Evolutionary conservation across 257 asterid genomes (phyloP).

Genomic region (Scutellaria minor): DNA sequence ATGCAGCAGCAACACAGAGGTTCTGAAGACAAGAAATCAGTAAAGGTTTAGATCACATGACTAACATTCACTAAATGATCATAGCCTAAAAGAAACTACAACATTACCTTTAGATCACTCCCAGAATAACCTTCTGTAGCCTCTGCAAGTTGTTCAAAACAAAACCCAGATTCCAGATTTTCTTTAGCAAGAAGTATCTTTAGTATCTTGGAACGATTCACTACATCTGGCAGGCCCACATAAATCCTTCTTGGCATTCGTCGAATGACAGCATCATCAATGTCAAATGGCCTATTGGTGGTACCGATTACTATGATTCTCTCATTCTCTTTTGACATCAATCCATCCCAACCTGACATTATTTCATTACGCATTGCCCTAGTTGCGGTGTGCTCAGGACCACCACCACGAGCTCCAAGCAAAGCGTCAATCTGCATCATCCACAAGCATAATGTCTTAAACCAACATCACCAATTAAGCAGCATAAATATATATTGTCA

Average conservation of each 20-base stretch:
- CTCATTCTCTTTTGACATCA: slow-evolving; percentile 93
- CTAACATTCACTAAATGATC: slow-evolving; percentile 8
- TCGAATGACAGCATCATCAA: slow-evolving; percentile 99
- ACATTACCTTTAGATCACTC: slow-evolving; percentile 89
- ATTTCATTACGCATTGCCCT: slow-evolving; percentile 98
- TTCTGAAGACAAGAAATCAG: slow-evolving; percentile 53
- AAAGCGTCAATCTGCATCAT: slow-evolving; percentile 85
- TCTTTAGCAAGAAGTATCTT: slow-evolving; percentile 81
- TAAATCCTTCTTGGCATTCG: slow-evolving; percentile 97
- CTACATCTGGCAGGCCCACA: slow-evolving; percentile 95
- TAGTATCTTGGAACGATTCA: slow-evolving; percentile 82
- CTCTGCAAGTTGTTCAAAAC: slow-evolving; percentile 81
- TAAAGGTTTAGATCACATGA: slow-evolving; percentile 20
- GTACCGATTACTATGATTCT: slow-evolving; percentile 94
- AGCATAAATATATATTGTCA: slow-evolving; percentile 13
- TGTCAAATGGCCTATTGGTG: slow-evolving; percentile 97
- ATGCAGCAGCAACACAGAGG: slow-evolving; percentile 94
- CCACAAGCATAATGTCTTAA: slow-evolving; percentile 26
- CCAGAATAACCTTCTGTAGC: slow-evolving; percentile 98
- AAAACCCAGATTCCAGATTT: slow-evolving; percentile 70
- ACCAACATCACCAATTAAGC: no score
- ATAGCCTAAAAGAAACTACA: slow-evolving; percentile 20
- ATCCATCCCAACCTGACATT: slow-evolving; percentile 99
- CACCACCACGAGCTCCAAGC: slow-evolving; percentile 99
- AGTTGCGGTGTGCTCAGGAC: slow-evolving; percentile 94